Evolutionary conservation across 1,139 yeast species (phyloP).

Genomic region (Suhomyces panamericanus): DNA sequence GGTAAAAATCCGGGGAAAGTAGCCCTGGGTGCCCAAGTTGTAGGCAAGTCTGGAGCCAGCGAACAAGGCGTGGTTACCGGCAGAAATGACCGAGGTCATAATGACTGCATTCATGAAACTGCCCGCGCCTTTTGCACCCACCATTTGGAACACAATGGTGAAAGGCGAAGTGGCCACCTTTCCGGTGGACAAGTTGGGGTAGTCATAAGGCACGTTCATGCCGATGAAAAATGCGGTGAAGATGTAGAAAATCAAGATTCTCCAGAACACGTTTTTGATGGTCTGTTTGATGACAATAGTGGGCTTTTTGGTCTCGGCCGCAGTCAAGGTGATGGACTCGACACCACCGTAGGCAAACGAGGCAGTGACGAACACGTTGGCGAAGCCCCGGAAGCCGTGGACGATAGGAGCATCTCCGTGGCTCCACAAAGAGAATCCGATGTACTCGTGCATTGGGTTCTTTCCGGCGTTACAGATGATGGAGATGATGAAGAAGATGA

Average conservation of each 20-base stretch:
- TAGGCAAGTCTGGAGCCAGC: conserved; percentile 47
- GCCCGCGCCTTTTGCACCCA: conserved; percentile 46
- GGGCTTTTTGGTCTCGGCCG: conserved; percentile 67
- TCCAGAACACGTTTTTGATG: conserved; percentile 58
- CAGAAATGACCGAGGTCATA: conserved; percentile 46
- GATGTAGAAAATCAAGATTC: conserved; percentile 41
- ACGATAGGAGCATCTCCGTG: conserved; percentile 45
- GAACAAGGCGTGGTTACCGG: conserved; percentile 46
- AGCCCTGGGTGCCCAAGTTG: conserved; percentile 43
- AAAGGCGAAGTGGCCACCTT: conserved; percentile 60
- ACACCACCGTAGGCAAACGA: conserved; percentile 71
- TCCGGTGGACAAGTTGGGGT: conserved; percentile 40
- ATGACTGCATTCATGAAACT: conserved; percentile 48
- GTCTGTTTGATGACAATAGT: conserved; percentile 56
- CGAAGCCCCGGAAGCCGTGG: conserved; percentile 42
- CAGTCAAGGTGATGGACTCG: conserved; percentile 63
- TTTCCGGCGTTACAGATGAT: conserved; percentile 36
- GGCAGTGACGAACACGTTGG: conserved; percentile 49
- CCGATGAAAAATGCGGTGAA: conserved; percentile 47
- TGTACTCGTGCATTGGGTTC: conserved; percentile 34
- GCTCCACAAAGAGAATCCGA: conserved; percentile 43
- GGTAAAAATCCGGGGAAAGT: conserved; percentile 39
- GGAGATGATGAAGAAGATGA: conserved; percentile 42
- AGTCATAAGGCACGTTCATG: conserved; percentile 44
- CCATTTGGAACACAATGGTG: conserved; percentile 60